Evolutionary conservation across 2,329 filamentous ascomycete species (phyloP).

Genomic region (Trematosphaeria pertusa): DNA sequence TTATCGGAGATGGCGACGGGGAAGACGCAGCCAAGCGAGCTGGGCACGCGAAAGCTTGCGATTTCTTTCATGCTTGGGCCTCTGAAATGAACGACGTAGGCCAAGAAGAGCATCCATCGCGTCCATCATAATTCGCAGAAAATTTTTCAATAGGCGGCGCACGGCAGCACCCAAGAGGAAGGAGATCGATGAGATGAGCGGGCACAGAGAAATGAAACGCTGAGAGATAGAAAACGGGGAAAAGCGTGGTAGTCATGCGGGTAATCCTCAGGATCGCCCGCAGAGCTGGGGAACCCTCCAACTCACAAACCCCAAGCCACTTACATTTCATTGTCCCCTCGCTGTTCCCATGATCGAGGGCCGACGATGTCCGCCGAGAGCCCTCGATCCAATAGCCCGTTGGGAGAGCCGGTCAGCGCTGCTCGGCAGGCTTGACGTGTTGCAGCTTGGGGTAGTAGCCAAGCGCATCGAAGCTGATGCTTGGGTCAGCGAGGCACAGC

Average conservation of each 20-base stretch:
- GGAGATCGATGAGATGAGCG: neutral
- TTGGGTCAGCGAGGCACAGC: no score
- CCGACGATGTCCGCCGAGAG: neutral
- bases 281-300: no score
- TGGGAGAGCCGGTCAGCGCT: constrained; percentile 5
- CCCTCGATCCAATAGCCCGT: constrained; percentile 6
- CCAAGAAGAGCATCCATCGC: constrained; percentile 13
- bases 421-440: constrained; percentile 8
- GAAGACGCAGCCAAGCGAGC: constrained; percentile 18
- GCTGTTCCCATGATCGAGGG: constrained; percentile 1
- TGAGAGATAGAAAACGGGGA: no score
- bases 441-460: neutral
- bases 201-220: no score
- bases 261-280: no score
- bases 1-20: neutral
- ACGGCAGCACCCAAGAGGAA: neutral
- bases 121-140: constrained; percentile 5
- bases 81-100: constrained; percentile 17
- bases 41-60: constrained; percentile 13
- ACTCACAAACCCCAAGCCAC: neutral
- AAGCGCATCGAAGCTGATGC: neutral
- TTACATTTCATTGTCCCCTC: constrained; percentile 6
- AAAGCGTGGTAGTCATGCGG: no score
- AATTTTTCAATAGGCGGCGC: neutral
- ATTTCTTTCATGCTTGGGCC: constrained; percentile 6